Conservation (phyloP, 2,329 filamentous ascomycete genomes). For the Penicillium sumatraense region DNA sequence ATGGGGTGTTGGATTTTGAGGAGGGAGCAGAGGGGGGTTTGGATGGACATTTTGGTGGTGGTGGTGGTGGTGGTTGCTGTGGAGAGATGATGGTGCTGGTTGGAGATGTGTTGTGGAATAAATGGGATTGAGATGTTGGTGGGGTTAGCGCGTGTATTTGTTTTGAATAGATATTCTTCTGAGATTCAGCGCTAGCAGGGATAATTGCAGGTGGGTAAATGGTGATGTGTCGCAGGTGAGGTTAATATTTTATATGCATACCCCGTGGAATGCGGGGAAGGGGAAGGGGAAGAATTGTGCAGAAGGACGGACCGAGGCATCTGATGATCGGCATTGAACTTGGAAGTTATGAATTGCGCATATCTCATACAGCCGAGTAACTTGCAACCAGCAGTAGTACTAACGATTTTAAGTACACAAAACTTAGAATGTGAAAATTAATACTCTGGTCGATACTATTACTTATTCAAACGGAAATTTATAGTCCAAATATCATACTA, state of each 20-base stretch:
- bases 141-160: background rate
- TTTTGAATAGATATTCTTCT: background rate
- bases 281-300: background rate
- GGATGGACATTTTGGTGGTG: slow-evolving; percentile 56
- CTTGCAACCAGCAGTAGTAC: background rate
- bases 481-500: too few relatives aligned
- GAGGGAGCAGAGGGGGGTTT: slow-evolving; percentile 77
- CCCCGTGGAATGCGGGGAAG: background rate
- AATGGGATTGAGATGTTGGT: too few relatives aligned
- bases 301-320: background rate
- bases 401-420: background rate
- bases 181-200: background rate
- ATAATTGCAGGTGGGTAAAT: background rate
- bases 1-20: slow-evolving; percentile 87
- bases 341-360: background rate
- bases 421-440: too few relatives aligned
- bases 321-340: background rate
- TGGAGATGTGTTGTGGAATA: background rate
- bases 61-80: background rate
- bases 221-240: background rate
- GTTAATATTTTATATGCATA: background rate
- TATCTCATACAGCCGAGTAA: slow-evolving; percentile 20
- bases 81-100: background rate
- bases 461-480: too few relatives aligned
- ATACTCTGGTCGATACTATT: too few relatives aligned